phyloP scores from a whole-genome alignment of 2,329 filamentous ascomycete species.

The Leptographium procerum region DNA sequence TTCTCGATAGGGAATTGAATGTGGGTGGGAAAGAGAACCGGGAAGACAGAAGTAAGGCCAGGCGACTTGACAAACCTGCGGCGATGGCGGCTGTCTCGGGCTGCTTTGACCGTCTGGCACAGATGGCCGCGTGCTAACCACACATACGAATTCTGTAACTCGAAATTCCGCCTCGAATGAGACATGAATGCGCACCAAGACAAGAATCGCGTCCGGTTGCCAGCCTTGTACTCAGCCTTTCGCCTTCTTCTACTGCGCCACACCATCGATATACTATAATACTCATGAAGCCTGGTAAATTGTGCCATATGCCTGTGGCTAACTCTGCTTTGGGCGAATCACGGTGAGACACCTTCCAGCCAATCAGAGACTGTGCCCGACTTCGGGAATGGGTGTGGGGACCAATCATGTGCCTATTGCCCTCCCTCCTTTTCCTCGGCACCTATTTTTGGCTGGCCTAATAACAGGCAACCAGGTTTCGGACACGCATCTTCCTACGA shows the following conservation, averaged over 20 bases:
- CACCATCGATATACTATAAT: background rate
- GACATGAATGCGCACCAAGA: conserved; percentile 21
- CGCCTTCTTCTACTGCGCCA: background rate
- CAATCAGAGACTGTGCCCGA: background rate
- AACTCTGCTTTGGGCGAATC: background rate
- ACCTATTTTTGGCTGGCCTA: background rate
- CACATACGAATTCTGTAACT: conserved; percentile 15
- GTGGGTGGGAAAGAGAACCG: background rate
- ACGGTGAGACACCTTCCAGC: background rate
- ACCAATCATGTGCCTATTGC: background rate
- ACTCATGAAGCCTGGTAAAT: background rate
- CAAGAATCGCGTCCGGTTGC: background rate
- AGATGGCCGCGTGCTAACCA: background rate
- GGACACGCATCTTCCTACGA: background rate
- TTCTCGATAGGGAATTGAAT: background rate
- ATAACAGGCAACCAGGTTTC: background rate
- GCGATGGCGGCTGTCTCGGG: background rate
- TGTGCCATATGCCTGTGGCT: background rate
- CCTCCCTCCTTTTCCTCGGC: background rate
- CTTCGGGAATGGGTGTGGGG: background rate
- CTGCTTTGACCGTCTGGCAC: background rate
- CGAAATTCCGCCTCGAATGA: conserved; percentile 15
- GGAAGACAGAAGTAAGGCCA: background rate
- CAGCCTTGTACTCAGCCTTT: background rate
- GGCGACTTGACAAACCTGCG: background rate